Conservation (phyloP, 352 stramenopile species). For the Phytopythium kandeliae region DNA sequence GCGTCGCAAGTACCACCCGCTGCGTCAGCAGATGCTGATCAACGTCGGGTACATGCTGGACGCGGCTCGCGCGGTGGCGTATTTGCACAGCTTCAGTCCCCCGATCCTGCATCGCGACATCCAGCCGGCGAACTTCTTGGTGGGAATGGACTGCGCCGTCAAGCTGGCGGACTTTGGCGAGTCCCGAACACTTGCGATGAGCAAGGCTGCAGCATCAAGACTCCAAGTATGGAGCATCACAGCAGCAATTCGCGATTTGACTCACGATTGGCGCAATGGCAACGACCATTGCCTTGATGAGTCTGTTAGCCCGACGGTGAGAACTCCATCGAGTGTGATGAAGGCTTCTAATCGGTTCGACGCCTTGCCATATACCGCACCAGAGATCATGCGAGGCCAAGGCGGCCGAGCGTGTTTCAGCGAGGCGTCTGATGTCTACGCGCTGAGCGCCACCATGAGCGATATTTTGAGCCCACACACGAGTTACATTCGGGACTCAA, state of each 20-base stretch:
- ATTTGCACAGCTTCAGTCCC: conserved; percentile 43
- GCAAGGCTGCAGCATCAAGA: too few relatives aligned
- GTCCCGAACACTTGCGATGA: conserved; percentile 1
- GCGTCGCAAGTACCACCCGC: conserved; percentile 15
- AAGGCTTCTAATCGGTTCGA: too few relatives aligned
- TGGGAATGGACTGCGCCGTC: conserved; percentile 27
- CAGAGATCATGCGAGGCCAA: conserved; percentile 39
- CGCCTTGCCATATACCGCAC: too few relatives aligned
- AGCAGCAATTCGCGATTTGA: too few relatives aligned
- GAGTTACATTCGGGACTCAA: background rate
- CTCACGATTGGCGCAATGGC: too few relatives aligned
- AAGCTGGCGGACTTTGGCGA: conserved; percentile 37
- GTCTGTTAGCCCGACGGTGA: too few relatives aligned
- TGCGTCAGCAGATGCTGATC: conserved; percentile 27
- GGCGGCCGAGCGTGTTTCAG: conserved; percentile 13
- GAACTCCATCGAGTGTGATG: too few relatives aligned
- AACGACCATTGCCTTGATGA: too few relatives aligned
- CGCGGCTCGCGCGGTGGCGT: conserved; percentile 43
- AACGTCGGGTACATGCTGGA: conserved; percentile 68
- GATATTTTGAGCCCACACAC: conserved; percentile 35
- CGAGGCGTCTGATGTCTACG: conserved; percentile 46
- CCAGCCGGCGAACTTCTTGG: conserved; percentile 35
- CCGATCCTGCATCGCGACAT: conserved; percentile 43
- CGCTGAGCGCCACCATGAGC: conserved; percentile 54
- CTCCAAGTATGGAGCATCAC: too few relatives aligned